phyloP scores from a whole-genome alignment of 352 stramenopile genomes.

The Lagenidium sp. region DNA sequence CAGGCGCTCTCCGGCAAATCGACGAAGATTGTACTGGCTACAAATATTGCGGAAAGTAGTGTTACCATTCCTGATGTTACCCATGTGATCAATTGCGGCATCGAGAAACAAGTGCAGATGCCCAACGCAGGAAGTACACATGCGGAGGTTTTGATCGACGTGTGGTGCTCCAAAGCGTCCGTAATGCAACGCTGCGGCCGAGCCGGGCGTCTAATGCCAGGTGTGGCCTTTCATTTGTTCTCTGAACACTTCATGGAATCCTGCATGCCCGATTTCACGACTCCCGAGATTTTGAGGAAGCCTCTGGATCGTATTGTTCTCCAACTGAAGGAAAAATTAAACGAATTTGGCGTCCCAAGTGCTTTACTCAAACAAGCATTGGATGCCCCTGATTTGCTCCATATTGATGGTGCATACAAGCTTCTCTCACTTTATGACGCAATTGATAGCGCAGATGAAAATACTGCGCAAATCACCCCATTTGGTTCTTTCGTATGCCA shows the following conservation, averaged over 20 bases:
- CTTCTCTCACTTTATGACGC: slow-evolving; percentile 57
- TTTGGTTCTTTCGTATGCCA: slow-evolving; percentile 78
- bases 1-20: slow-evolving; percentile 26
- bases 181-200: slow-evolving; percentile 79
- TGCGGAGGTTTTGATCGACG: slow-evolving; percentile 62
- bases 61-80: slow-evolving; percentile 94
- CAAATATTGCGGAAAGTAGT: slow-evolving; percentile 96
- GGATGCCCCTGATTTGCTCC: slow-evolving; percentile 49
- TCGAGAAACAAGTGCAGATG: slow-evolving; percentile 84
- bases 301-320: slow-evolving; percentile 74
- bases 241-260: slow-evolving; percentile 44
- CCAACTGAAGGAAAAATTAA: slow-evolving; percentile 63
- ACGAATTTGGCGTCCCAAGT: slow-evolving; percentile 63
- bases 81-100: slow-evolving; percentile 79
- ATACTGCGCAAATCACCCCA: slow-evolving; percentile 44
- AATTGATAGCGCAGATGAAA: slow-evolving; percentile 49
- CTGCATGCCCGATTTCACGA: slow-evolving; percentile 78
- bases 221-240: slow-evolving; percentile 89
- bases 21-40: slow-evolving; percentile 93
- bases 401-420: slow-evolving; percentile 76
- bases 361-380: slow-evolving; percentile 54
- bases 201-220: slow-evolving; percentile 89
- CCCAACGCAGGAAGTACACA: slow-evolving; percentile 53
- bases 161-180: slow-evolving; percentile 93
- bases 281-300: slow-evolving; percentile 73